Evolutionary conservation across 2,329 filamentous ascomycete genomes (phyloP), one percentile per base, ranked within the genome.

Genomic region (Colletotrichum destructivum): DNA sequence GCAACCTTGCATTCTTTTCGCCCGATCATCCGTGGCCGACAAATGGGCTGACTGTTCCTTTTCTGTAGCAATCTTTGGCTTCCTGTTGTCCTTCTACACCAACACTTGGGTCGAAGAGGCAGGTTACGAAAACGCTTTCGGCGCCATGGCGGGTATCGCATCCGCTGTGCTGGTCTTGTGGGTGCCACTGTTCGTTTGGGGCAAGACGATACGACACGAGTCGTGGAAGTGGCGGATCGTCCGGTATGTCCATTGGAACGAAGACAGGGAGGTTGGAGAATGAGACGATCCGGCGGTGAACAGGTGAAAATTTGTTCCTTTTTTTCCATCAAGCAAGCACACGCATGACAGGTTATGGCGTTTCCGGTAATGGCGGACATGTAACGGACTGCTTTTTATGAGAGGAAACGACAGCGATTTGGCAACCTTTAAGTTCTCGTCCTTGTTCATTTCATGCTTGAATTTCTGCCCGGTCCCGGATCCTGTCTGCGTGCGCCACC

Each of bases 21-120:
- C 60, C 23, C 52, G 23, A 18, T 26, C 38, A 67, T 47, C 63
- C 57, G 51, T 59, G 18, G 56, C 16, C 31, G 2, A 5, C 23
- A 9, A 60, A 35, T 47, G 12, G 18, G 35, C 62, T 72, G 77
- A 71, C 62, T 66, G 8, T 21, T 52, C 49, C 26, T n/a, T 56
- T 51, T 6, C 1, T 6, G 26, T 69, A 87, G 85, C 87, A 18
- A 77, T 85, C 9, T 89, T 90, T 75, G 88, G 88, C 5, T 90
- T 90, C 76, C 79, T 90, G 1, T 81, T 90, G 1, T 88, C 85
- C 0, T 90, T 90, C 76, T 90, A 90, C 76, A 90, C 87, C 1
- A 90, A 90, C 75, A 84, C 87, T 0, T 90, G 88, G 88, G 84
- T 90, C 47, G 78, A 81, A 8, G 40, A 82, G 67, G 78, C 78